phyloP scores from a whole-genome alignment of 129 eudicot genomes.

The Arctium lappa region DNA sequence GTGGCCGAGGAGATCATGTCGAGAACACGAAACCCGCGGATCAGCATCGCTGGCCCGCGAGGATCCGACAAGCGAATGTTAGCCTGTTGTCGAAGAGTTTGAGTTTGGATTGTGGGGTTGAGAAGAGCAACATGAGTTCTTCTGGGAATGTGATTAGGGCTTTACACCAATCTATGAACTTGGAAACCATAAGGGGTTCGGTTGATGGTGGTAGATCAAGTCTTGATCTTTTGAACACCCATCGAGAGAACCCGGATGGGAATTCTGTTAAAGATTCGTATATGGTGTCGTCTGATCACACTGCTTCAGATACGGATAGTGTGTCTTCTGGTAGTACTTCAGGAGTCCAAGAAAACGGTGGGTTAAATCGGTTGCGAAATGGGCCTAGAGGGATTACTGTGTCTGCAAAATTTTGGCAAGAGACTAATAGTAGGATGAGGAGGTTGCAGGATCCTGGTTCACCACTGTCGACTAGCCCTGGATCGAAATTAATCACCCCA shows the following conservation, averaged over 20 bases:
- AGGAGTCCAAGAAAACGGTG: constrained; percentile 50
- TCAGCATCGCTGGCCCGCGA: constrained; percentile 71
- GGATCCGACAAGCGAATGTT: constrained; percentile 35
- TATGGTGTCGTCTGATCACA: constrained; percentile 48
- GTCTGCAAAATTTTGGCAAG: constrained; percentile 90
- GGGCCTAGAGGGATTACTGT: constrained; percentile 55
- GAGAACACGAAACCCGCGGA: constrained; percentile 55
- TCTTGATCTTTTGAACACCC: constrained; percentile 36
- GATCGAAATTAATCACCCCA: constrained; percentile 50
- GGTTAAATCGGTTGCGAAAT: constrained; percentile 26
- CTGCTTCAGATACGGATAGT: constrained; percentile 82
- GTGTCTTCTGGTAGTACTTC: constrained; percentile 89
- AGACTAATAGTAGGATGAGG: constrained; percentile 75
- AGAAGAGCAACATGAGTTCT: constrained; percentile 34
- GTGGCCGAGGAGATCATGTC: constrained; percentile 35
- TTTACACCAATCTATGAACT: constrained; percentile 43
- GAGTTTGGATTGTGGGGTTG: constrained; percentile 32
- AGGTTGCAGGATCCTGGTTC: constrained; percentile 82
- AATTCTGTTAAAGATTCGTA: constrained; percentile 43
- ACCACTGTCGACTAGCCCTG: constrained; percentile 54
- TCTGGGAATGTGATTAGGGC: constrained; percentile 47
- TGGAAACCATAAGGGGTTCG: constrained; percentile 47
- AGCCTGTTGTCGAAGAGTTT: constrained; percentile 38
- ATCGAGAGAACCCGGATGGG: constrained; percentile 28
- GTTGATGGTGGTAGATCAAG: constrained; percentile 54